These are phyloP conservation scores for Symbiodinium pilosum DNA, from an alignment of 73 alveolate genomes.

Conservation along the genomic window DNA sequence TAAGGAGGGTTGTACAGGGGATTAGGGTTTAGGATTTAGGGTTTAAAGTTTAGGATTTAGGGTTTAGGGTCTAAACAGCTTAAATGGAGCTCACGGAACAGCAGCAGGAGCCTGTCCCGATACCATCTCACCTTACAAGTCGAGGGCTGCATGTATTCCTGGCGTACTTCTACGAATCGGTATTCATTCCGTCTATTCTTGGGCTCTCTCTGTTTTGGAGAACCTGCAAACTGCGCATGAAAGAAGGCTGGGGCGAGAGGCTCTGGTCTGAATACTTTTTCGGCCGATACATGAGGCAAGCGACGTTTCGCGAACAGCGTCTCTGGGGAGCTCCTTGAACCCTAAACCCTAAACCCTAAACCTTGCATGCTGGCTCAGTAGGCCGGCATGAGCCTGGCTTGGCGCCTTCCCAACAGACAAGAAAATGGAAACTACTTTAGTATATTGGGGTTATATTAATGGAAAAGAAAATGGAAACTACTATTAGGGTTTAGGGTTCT, in stretches of 20 bases:
- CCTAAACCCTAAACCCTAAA: no score
- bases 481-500: no score
- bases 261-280: neutral
- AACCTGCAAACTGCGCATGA: neutral
- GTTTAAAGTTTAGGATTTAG: no score
- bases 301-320: neutral
- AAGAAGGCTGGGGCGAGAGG: neutral
- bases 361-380: neutral
- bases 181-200: neutral
- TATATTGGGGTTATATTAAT: no score
- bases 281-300: neutral
- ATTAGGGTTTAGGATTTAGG: no score
- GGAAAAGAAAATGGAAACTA: no score
- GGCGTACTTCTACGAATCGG: neutral
- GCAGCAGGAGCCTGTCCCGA: neutral
- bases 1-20: no score
- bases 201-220: neutral
- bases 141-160: neutral
- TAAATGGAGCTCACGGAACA: no score
- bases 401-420: neutral
- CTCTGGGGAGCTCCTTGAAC: neutral
- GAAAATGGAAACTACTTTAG: neutral
- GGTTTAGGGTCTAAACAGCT: no score
- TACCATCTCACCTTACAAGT: neutral
- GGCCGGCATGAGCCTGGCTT: neutral